Base-by-base conservation (phyloP, 164 flowering plant species). In the Vitis amurensis region DNA sequence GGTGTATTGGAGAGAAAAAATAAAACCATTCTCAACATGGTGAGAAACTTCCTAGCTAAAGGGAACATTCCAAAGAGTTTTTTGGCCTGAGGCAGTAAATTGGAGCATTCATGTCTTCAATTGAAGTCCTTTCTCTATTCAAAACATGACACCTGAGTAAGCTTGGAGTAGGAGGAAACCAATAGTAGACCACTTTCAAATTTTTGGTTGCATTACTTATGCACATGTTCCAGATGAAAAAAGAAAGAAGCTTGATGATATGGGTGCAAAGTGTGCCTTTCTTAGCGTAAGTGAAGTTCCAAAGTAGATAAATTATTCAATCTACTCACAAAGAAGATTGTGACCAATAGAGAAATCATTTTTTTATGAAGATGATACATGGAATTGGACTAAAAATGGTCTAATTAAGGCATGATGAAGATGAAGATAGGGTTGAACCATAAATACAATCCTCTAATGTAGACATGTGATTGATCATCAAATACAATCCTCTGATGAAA, bases 241-340 rank as follows among this genome's bases (percentile, higher is more conserved):
- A 27, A 64, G 68, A 50, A 64, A 50, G 3, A 51, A 64, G 56
- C 57, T 64, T 3, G 68, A 64, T 64, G 68, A 64, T 31, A 31
- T 3, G 44, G 44, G 44, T 31, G 44, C 4, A 31, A 31, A 31
- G 6, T 31, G 44, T 31, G n/a, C 9, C n/a, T 50, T 64, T 51
- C 55, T 64, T 50, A 55, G 68, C 8, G n/a, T 50, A 4, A 64
- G 68, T 19, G 56, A 50, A 9, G 4, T 7, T 50, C 68, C 15
- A 64, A 64, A 51, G 68, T 13, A 50, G 49, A 50, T 51, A 64
- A 17, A 14, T 64, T 64, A 14, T 64, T 50, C 30, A 49, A 64
- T 64, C 68, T 55, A 64, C 1, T 50, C 9, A 49, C 57, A 27
- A 29, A 19, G 11, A 64, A 50, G 55, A 23, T 64, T 17, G 44